These are phyloP conservation scores for Scheffersomyces parashehatae DNA, from an alignment of 1,139 yeast genomes.

Conservation along the genomic window DNA sequence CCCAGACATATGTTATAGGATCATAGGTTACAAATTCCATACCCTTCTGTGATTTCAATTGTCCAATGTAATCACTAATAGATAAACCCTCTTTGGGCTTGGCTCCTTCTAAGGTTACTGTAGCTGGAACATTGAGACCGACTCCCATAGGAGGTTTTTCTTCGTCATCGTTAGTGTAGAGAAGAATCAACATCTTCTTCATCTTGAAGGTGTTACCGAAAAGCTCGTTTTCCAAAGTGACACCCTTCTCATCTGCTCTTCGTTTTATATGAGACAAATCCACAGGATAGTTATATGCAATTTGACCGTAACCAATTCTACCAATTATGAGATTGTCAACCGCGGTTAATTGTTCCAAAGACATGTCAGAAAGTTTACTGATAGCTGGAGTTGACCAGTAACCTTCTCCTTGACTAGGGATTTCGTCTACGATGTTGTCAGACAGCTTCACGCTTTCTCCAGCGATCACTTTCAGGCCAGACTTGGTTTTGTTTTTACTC, in stretches of 20 bases:
- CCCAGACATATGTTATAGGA: slow-evolving; percentile 75
- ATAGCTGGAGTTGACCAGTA: slow-evolving; percentile 85
- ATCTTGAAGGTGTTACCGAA: slow-evolving; percentile 64
- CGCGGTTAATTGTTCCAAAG: slow-evolving; percentile 52
- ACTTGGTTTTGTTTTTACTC: slow-evolving; percentile 1
- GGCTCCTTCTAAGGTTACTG: slow-evolving; percentile 67
- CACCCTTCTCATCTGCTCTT: slow-evolving; percentile 32
- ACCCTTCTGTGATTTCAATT: slow-evolving; percentile 52
- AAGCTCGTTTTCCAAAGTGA: slow-evolving; percentile 30
- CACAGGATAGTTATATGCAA: slow-evolving; percentile 71
- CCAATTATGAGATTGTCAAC: slow-evolving; percentile 77
- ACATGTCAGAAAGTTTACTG: slow-evolving; percentile 47
- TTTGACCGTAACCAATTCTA: slow-evolving; percentile 71
- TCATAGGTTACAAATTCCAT: slow-evolving; percentile 81
- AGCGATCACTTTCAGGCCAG: slow-evolving; percentile 3
- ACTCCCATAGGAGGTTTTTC: slow-evolving; percentile 65
- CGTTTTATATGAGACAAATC: slow-evolving; percentile 51
- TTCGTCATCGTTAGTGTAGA: slow-evolving; percentile 55
- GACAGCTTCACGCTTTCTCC: slow-evolving; percentile 12
- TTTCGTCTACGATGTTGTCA: slow-evolving; percentile 3
- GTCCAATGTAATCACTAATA: slow-evolving; percentile 42
- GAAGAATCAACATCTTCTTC: slow-evolving; percentile 59
- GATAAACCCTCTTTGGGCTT: slow-evolving; percentile 44
- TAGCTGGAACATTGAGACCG: slow-evolving; percentile 84
- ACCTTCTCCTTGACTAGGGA: slow-evolving; percentile 34